These are phyloP conservation scores for Curvularia verruculosa DNA, from an alignment of 2,329 filamentous ascomycete species.

Conservation along the genomic window DNA sequence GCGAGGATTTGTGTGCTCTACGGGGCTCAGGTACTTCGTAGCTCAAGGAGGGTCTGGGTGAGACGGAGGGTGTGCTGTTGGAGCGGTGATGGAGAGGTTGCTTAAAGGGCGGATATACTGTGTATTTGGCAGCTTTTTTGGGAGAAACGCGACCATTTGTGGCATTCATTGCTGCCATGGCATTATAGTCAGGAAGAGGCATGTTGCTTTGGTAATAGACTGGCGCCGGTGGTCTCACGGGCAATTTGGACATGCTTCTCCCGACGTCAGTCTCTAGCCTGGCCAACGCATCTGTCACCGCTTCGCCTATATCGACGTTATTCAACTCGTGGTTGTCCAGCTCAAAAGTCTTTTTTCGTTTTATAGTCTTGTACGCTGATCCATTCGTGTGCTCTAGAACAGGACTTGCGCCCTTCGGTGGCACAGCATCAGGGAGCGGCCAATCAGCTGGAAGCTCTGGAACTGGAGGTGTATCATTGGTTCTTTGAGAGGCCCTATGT, in stretches of 20 bases:
- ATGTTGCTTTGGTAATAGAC: constrained; percentile 6
- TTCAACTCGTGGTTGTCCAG: constrained; percentile 26
- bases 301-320: constrained; percentile 24
- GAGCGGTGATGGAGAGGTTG: constrained; percentile 2
- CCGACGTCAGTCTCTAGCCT: constrained; percentile 29
- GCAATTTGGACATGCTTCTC: constrained; percentile 10
- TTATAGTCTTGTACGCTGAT: constrained; percentile 13
- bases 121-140: constrained; percentile 4
- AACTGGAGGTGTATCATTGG: constrained; percentile 32
- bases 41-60: background rate
- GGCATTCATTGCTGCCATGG: background rate
- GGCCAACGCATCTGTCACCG: constrained; percentile 27
- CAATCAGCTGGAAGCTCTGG: constrained; percentile 34
- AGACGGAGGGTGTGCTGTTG: constrained; percentile 3
- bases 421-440: constrained; percentile 31
- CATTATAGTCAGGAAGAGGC: constrained; percentile 1
- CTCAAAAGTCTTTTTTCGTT: constrained; percentile 19
- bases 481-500: constrained; percentile 24
- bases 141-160: background rate
- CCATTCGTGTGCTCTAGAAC: constrained; percentile 23
- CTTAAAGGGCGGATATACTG: constrained; percentile 9
- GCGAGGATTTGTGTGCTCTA: background rate
- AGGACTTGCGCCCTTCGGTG: constrained; percentile 19
- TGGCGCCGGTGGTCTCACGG: constrained; percentile 8
- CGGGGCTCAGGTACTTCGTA: background rate